phyloP scores from a whole-genome alignment of 2,329 filamentous ascomycete genomes.

The Phialophora expanda region DNA sequence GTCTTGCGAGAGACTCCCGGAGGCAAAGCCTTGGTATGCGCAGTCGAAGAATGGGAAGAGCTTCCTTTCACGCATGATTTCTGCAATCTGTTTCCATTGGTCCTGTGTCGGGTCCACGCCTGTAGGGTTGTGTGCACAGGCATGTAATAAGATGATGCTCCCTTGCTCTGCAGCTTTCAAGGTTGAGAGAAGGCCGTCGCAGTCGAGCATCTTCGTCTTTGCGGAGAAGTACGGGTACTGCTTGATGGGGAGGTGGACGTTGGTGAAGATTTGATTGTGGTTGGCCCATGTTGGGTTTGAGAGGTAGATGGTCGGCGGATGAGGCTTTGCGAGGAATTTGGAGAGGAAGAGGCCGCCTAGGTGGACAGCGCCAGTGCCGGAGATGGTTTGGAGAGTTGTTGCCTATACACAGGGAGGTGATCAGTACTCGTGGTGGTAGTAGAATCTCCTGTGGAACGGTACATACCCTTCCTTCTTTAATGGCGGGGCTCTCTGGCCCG shows the following conservation, averaged over 20 bases:
- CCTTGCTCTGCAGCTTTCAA: constrained; percentile 73
- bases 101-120: constrained; percentile 92
- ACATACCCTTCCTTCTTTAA: constrained; percentile 77
- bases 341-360: constrained; percentile 90
- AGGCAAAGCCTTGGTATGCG: constrained; percentile 94
- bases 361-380: constrained; percentile 93
- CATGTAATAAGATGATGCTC: constrained; percentile 88
- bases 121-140: constrained; percentile 97
- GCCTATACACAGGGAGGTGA: constrained; percentile 50
- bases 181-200: constrained; percentile 80
- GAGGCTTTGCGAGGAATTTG: constrained; percentile 76
- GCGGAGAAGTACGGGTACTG: constrained; percentile 94
- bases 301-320: constrained; percentile 76
- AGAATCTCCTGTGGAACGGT: constrained; percentile 15
- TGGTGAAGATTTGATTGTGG: constrained; percentile 97
- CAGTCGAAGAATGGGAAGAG: constrained; percentile 99
- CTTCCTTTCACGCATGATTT: constrained; percentile 73
- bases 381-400: constrained; percentile 89
- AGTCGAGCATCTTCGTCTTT: constrained; percentile 87
- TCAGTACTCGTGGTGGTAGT: background rate
- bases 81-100: constrained; percentile 91
- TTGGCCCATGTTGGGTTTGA: constrained; percentile 98
- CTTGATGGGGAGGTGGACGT: constrained; percentile 77
- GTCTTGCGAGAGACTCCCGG: constrained; percentile 82
- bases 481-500: constrained; percentile 76